Base-by-base conservation (phyloP, 1,284 basidiomycete genomes). In the Veloboletus limbatus region DNA sequence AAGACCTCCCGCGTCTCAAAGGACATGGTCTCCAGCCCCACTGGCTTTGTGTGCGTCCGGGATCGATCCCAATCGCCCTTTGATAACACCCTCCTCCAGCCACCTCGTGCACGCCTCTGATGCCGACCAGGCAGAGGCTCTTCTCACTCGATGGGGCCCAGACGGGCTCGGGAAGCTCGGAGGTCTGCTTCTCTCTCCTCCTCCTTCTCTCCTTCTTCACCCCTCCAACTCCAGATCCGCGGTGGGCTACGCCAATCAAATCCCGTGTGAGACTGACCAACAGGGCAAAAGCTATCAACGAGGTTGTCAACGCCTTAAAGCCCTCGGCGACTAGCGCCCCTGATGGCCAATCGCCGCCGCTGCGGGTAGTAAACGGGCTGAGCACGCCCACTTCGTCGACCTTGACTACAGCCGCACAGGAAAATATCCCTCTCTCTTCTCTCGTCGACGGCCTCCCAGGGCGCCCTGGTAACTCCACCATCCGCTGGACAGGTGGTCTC, bases 91-190 rank as follows among this genome's bases (percentile, higher is more conserved):
- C 37, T n/a, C 53, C 38, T 45, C 27, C 59, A 95, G 92, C 41
- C 95, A 97, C 68, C 78, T 96, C 50, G 85, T 95, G 18, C 94
- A 97, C 69, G 92, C 95, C 16, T 94, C 91, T 47, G 91, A 96
- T 67, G 90, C 84, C 18, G 91, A 93, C 69, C 92, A 97, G 66
- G 85, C 92, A 24, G 89, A 92, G 63, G 92, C 88, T 25, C 78
- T 97, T 48, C 79, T 97, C 43, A 84, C 81, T 55, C 77, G 92
- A 51, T 97, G 95, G 94, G 86, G 89, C 27, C 84, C 88, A 37
- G 93, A 97, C 67, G 88, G 92, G 27, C 71, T 94, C 60, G 92
- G 92, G 51, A 97, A 97, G 70, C 71, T 95, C 34, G 90, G 88
- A 71, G 88, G 92, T 92, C 56, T 68, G 79, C 59, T 58, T 61